A percentile compares a stretch with the other conserved stretches of the same genome.
Conservation (phyloP, 2,329 filamentous ascomycete species). For the Aspergillus fischeri region DNA sequence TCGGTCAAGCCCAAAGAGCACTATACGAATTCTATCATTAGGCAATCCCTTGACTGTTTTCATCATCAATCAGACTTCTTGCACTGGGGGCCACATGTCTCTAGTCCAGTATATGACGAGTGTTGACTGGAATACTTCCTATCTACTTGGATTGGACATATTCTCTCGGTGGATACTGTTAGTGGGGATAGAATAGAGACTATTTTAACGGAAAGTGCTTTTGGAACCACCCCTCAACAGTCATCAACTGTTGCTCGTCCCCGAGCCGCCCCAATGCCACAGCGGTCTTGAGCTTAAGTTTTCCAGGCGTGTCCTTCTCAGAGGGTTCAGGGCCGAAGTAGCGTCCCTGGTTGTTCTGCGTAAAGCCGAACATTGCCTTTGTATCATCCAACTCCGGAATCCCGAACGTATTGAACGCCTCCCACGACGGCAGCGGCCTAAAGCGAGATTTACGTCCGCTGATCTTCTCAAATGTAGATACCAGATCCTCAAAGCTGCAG, state of each 20-base stretch:
- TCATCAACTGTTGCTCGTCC: background rate
- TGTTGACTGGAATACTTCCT: too few relatives aligned
- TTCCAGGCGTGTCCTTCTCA: conserved; percentile 3
- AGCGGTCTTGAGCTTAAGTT: conserved; percentile 3
- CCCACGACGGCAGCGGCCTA: conserved; percentile 6
- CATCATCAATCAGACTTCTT: too few relatives aligned
- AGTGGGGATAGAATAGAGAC: background rate
- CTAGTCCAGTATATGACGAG: too few relatives aligned
- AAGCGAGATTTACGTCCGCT: conserved; percentile 7
- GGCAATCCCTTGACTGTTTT: too few relatives aligned
- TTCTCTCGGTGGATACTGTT: too few relatives aligned
- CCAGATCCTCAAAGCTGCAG: conserved; percentile 26
- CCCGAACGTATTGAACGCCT: conserved; percentile 9
- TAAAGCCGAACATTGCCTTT: conserved; percentile 13
- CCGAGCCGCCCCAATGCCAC: background rate
- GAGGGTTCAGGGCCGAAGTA: conserved; percentile 8
- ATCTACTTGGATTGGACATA: too few relatives aligned
- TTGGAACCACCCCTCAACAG: background rate
- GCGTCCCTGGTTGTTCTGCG: conserved; percentile 5
- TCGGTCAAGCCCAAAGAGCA: too few relatives aligned
- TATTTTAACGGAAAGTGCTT: background rate
- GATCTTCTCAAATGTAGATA: conserved; percentile 1
- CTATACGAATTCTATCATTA: too few relatives aligned
- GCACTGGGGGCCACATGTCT: too few relatives aligned
- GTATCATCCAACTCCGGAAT: conserved; percentile 8